Evolutionary conservation across 148 eudicot species (phyloP), one percentile per base, ranked within the genome.

Genomic region (Dianthus caryophyllus): DNA sequence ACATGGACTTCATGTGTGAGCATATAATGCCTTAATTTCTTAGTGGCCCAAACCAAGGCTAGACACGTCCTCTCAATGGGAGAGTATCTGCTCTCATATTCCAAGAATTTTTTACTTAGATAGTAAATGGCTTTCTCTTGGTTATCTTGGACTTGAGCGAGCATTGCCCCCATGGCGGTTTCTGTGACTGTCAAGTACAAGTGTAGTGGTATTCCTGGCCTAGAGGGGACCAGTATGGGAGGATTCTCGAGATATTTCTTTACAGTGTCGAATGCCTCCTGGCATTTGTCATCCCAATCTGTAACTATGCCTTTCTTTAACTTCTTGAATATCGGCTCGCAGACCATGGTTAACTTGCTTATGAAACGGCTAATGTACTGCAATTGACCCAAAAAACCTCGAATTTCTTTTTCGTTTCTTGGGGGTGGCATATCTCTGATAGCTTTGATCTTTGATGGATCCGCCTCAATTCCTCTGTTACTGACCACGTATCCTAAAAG

Each of bases 261-360:
- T 0, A 31, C 8, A 4, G n/a, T 33, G 0, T 33, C 25, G 22
- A 60, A 31, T 44, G 22, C 25, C 8, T 60, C 7, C 12, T 60
- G 46, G 1, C 8, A 60, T 0, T 33, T 9, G 0, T 52, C 57
- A 9, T 52, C 57, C 57, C 27, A 52, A 21, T 52, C 11, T 1
- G 10, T 9, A 2, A 14, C 7, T 21, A 12, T 14, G 1, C 27
- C 57, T 21, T 52, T 52, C 15, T 24, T 52, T 21, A 21, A 5
- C 24, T 52, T 52, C 27, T 61, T 61, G 15, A 61, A 61, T 4
- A 61, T 61, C 16, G 65, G 47, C 21, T 61, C 65, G 15, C 47
- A 61, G 0, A 61, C 25, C 65, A 61, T 61, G 7, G 65, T 61
- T 6, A 36, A 30, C 13, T 61, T 36, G 2, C 25, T 18, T 36